Evolutionary conservation across 371 early-diverging fungal genomes (phyloP), one percentile per base, ranked within the genome.

Genomic region (Nematocida ausubeli): DNA sequence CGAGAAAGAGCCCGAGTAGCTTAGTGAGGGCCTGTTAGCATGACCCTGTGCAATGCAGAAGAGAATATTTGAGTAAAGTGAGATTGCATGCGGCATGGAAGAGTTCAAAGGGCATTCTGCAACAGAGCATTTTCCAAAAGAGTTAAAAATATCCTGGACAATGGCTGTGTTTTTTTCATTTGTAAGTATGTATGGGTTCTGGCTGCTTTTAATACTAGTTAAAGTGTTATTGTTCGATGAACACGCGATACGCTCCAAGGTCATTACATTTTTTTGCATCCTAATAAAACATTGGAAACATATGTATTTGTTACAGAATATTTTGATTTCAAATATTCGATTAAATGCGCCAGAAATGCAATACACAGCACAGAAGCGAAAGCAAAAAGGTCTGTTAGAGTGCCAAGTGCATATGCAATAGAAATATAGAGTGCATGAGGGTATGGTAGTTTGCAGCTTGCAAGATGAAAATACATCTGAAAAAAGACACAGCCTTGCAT

Each of bases 1-100:
- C 12, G 9, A 4, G 26, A 58, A 58, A 34, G 58, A 37, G 24
- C 6, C 14, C 30, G 4, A 32, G 12, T 22, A n/a, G 2, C 19
- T 22, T 16, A 28, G 9, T 37, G 39, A 42, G 9, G 34, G 56
- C 6, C 4, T 3, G 14, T n/a, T n/a, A 6, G n/a, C 7, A 22
- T 50, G 28, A 19, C 67, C 28, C 22, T 51, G 52, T 19, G 28
- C 26, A 9, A 75, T 7, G 64, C 78, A 75, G 51, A 52, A 75
- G 3, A 75, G 37, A 35, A 68, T 42, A 35, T 75, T 75, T 6
- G 78, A 75, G 57, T 75, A 75, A 7, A 75, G 28, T 2, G 35
- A 58, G 12, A 58, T 58, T 7, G 58, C 32, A 58, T 58, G 58
- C 24, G 58, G 9, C 30, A 19, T 7, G 4, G 58, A 14, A 30